Conservation (phyloP, 1,284 basidiomycete species). For the Ganoderma lingzhi region DNA sequence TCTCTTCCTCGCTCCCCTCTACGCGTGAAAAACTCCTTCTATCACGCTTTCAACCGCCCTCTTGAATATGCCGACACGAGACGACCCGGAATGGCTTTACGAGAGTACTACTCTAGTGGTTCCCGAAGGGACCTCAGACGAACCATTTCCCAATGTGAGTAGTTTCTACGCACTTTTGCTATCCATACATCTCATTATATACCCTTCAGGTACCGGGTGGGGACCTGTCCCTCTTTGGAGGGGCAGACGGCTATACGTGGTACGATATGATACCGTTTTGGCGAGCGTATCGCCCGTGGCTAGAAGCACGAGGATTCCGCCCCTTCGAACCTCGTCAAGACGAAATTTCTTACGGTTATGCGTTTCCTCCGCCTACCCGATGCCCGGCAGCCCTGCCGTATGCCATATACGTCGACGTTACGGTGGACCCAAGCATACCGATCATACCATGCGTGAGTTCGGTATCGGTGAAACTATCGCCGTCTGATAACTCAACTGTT, state of each 20-base stretch:
- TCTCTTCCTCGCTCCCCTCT: too few species aligned
- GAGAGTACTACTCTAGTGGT: background rate
- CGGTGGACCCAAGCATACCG: background rate
- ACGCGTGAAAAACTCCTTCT: too few species aligned
- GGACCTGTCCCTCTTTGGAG: background rate
- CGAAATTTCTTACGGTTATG: background rate
- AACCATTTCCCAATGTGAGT: background rate
- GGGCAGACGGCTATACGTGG: background rate
- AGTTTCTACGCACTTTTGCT: background rate
- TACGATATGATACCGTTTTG: slow-evolving; percentile 1
- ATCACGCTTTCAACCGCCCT: too few species aligned
- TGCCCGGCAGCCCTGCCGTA: background rate
- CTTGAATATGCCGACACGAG: background rate
- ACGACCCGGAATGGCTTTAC: background rate
- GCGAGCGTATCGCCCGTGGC: background rate
- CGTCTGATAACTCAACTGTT: background rate
- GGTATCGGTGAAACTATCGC: background rate
- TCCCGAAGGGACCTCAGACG: background rate
- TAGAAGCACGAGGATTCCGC: background rate
- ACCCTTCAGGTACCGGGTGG: background rate
- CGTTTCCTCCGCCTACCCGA: background rate
- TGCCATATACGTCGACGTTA: background rate
- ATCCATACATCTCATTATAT: background rate
- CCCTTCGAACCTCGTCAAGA: background rate
- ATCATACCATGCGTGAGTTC: background rate